A percentile compares a stretch with the other conserved stretches of the same genome.
Evolutionary conservation across 768 basidiomycete genomes (phyloP).

Genomic region (Inosperma sp.): DNA sequence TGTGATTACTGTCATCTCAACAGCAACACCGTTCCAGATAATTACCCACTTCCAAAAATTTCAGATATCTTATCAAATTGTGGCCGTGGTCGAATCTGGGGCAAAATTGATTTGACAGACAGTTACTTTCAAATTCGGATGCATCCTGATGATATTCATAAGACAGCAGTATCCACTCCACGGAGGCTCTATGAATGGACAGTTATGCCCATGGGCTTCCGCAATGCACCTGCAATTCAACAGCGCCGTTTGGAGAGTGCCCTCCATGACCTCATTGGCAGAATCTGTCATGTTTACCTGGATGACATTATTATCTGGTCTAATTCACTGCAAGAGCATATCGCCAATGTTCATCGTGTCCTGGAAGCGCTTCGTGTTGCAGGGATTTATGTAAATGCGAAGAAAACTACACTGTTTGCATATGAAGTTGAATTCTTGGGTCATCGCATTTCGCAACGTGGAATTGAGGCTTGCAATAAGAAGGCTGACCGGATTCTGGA

Average conservation of each 20-base stretch:
- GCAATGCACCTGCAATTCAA: too few relatives aligned
- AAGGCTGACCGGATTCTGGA: constrained; percentile 27
- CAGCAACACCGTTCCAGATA: constrained; percentile 26
- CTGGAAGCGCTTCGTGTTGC: constrained; percentile 13
- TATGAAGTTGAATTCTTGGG: constrained; percentile 29
- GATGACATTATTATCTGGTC: constrained; percentile 28
- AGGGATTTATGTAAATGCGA: constrained; percentile 10
- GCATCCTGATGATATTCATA: constrained; percentile 21
- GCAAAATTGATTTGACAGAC: constrained; percentile 24
- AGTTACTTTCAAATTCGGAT: constrained; percentile 24
- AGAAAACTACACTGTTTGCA: constrained; percentile 15
- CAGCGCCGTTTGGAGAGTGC: constrained; percentile 24
- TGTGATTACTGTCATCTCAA: constrained; percentile 34
- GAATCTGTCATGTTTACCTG: constrained; percentile 25
- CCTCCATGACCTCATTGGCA: constrained; percentile 21
- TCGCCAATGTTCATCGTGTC: background rate
- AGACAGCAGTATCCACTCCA: constrained; percentile 35
- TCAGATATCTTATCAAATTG: constrained; percentile 34
- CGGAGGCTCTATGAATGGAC: constrained; percentile 39
- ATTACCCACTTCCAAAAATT: constrained; percentile 26
- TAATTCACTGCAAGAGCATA: constrained; percentile 13
- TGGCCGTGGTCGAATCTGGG: constrained; percentile 30
- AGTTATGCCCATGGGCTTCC: constrained; percentile 43
- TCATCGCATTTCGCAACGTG: constrained; percentile 26
- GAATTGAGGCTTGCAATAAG: constrained; percentile 25